A percentile compares a stretch with the other conserved stretches of the same genome.
phyloP scores from a whole-genome alignment of 345 rosid genomes.

The Cochlearia excelsa region DNA sequence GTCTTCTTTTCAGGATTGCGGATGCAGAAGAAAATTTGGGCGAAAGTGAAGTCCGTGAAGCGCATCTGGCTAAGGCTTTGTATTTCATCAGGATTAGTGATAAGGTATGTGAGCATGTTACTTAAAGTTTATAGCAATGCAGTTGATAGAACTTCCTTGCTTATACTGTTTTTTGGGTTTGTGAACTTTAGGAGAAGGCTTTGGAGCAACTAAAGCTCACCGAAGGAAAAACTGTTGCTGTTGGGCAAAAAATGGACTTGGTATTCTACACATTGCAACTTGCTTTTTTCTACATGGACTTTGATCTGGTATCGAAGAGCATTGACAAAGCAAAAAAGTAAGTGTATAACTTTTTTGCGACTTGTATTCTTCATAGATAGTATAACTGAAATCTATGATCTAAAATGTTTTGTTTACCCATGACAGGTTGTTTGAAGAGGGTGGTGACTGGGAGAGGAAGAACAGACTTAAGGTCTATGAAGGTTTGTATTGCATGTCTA shows the following conservation, averaged over 20 bases:
- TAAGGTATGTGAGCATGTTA: constrained; percentile 49
- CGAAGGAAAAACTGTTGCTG: constrained; percentile 97
- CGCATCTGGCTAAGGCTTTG: constrained; percentile 93
- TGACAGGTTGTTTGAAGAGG: constrained; percentile 95
- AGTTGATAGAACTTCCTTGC: constrained; percentile 13
- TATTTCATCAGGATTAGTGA: constrained; percentile 81
- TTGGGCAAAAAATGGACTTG: constrained; percentile 97
- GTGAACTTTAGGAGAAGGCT: constrained; percentile 62
- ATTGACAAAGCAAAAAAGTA: constrained; percentile 97
- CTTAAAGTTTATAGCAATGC: constrained; percentile 1
- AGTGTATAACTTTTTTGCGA: constrained; percentile 23
- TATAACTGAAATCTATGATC: not conserved
- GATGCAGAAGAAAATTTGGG: constrained; percentile 98
- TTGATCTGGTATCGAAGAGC: constrained; percentile 87
- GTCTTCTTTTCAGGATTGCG: constrained; percentile 59
- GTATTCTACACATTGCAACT: constrained; percentile 85
- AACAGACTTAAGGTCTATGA: constrained; percentile 95
- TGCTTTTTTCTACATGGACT: constrained; percentile 93
- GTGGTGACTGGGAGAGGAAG: constrained; percentile 99
- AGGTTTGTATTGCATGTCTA: constrained; percentile 90
- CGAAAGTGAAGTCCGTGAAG: constrained; percentile 98
- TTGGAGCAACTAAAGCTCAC: constrained; percentile 91
- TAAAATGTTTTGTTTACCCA: constrained; percentile 8
- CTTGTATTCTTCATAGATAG: constrained; percentile 8
- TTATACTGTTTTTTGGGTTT: constrained; percentile 4